Evolutionary conservation across 164 flowering plant species (phyloP).

Genomic region (Macadamia tetraphylla): DNA sequence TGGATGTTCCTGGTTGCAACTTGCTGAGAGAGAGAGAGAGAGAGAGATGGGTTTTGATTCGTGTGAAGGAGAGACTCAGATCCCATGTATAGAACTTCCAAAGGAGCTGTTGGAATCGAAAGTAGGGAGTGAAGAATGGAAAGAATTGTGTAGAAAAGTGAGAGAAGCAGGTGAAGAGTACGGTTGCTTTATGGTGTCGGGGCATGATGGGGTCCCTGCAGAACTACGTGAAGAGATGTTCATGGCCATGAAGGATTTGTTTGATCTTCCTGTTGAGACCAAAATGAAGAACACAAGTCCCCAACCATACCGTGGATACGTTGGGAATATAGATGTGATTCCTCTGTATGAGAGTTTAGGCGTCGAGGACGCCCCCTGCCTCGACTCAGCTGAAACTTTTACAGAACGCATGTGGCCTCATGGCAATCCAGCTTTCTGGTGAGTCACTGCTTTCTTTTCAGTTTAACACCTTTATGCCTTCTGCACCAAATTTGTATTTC

Average conservation of each 20-base stretch:
- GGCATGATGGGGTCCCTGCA: constrained; percentile 15
- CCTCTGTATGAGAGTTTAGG: constrained; percentile 50
- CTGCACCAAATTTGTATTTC: too few relatives aligned
- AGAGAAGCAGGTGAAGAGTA: constrained; percentile 40
- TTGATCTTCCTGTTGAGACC: constrained; percentile 51
- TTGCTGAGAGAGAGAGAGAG: constrained; percentile 4
- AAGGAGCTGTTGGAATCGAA: not conserved
- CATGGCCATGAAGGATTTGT: constrained; percentile 27
- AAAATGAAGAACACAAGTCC: constrained; percentile 32
- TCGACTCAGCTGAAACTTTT: constrained; percentile 24
- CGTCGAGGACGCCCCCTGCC: constrained; percentile 27
- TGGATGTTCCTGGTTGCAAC: too few relatives aligned
- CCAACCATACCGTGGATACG: constrained; percentile 41
- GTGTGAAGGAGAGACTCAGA: constrained; percentile 1
- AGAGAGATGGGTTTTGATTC: not conserved
- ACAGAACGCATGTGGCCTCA: constrained; percentile 56
- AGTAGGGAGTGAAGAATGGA: constrained; percentile 19
- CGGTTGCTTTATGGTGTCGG: constrained; percentile 36
- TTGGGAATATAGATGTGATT: constrained; percentile 21
- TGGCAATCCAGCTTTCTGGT: constrained; percentile 50
- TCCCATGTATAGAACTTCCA: constrained; percentile 21
- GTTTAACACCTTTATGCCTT: too few relatives aligned
- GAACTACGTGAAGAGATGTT: constrained; percentile 27
- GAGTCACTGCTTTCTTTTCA: not conserved
- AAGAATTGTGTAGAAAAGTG: constrained; percentile 14